These are phyloP conservation scores for Leishmania aethiopica DNA, from an alignment of 208 protist genomes.

Conservation along the genomic window DNA sequence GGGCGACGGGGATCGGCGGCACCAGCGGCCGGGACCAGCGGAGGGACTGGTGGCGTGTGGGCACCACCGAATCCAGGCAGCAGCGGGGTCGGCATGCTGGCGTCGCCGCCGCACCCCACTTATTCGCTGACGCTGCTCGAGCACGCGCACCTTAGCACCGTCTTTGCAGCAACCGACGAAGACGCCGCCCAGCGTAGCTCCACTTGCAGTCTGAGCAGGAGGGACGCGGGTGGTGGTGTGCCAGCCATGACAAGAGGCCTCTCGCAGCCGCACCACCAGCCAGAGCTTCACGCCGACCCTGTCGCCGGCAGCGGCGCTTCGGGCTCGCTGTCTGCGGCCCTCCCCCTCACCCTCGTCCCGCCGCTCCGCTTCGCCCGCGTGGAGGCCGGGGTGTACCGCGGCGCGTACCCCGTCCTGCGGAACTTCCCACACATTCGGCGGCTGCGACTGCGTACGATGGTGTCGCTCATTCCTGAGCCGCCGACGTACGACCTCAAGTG, in stretches of 20 bases:
- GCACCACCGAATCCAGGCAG: background rate
- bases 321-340: slow-evolving; percentile 10
- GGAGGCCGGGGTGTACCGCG: slow-evolving; percentile 79
- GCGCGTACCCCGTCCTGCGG: slow-evolving; percentile 84
- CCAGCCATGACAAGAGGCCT: background rate
- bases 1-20: background rate
- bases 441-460: slow-evolving; percentile 64
- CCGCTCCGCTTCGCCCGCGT: slow-evolving; percentile 79
- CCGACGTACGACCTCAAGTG: slow-evolving; percentile 79
- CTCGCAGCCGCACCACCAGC: background rate
- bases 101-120: background rate
- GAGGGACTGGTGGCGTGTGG: background rate
- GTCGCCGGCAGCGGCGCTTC: background rate
- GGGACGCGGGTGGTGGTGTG: background rate
- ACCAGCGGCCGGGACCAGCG: background rate
- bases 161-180: background rate
- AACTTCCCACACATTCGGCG: slow-evolving; percentile 76
- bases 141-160: background rate
- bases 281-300: background rate
- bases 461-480: slow-evolving; percentile 80
- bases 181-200: background rate
- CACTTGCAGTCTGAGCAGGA: background rate
- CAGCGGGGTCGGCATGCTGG: background rate
- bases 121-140: background rate
- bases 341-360: slow-evolving; percentile 64